Percentiles rank a stretch among this genome's conserved stretches.
Conservation (phyloP, 441 rosid genomes). For the Pelargonium myrrhifolium region DNA sequence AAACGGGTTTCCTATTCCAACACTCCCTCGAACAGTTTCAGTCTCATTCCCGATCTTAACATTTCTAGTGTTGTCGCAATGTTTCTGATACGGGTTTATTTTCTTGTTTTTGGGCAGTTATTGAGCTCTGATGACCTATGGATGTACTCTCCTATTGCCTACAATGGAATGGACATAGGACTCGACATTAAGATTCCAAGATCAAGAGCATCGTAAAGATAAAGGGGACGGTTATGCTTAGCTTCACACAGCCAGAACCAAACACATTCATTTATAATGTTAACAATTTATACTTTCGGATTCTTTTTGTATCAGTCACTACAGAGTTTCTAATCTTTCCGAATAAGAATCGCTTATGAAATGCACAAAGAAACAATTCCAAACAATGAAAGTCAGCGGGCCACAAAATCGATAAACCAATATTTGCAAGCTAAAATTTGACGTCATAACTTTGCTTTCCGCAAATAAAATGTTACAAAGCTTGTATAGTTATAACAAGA, state of each 20-base stretch:
- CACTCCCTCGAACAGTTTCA: too few relatives aligned
- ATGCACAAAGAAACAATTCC: too few relatives aligned
- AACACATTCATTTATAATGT: neutral
- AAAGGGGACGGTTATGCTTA: conserved; percentile 10
- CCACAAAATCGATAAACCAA: neutral
- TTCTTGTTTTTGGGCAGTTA: conserved; percentile 30
- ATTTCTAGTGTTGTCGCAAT: neutral
- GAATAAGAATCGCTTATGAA: neutral
- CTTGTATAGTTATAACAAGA: neutral
- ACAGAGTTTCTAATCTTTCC: neutral
- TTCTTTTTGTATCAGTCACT: neutral
- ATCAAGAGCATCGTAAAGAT: conserved; percentile 18
- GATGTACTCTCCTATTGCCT: conserved; percentile 73
- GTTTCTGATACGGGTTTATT: neutral
- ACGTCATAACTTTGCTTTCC: neutral
- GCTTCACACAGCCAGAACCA: neutral
- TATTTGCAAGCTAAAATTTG: neutral
- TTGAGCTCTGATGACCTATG: conserved; percentile 67
- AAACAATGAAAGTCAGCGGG: too few relatives aligned
- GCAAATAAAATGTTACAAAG: neutral
- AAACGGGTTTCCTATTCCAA: neutral
- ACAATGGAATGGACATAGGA: conserved; percentile 71
- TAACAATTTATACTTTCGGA: neutral
- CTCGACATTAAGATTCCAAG: conserved; percentile 37
- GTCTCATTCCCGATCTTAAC: neutral